A percentile compares a stretch with the other conserved stretches of the same genome.
Conservation (phyloP, 2,329 filamentous ascomycete species). For the Xylaria hypoxylon region DNA sequence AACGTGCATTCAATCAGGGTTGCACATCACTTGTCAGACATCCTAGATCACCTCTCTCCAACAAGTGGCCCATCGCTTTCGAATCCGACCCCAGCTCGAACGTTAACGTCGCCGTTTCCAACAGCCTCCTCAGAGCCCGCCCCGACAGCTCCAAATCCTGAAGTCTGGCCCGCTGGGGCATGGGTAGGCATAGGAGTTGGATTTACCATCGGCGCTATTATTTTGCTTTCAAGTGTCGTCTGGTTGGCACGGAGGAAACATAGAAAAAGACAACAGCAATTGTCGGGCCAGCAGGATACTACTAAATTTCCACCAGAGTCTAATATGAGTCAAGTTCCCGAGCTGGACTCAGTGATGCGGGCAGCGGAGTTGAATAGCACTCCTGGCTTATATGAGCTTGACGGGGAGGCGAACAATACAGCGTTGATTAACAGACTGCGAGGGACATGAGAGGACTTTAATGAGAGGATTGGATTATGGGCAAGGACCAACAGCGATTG, state of each 20-base stretch:
- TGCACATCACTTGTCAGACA: conserved; percentile 19
- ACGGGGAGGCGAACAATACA: background rate
- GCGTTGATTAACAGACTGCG: background rate
- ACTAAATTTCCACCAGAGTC: background rate
- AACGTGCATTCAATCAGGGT: conserved; percentile 22
- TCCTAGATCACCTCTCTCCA: background rate
- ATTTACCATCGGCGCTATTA: background rate
- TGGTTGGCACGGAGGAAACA: background rate
- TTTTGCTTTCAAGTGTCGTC: background rate
- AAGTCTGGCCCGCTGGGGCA: background rate
- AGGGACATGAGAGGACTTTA: background rate
- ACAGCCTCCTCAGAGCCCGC: background rate
- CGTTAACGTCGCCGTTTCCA: background rate
- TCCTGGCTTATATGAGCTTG: conserved; percentile 12
- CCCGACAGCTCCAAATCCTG: background rate
- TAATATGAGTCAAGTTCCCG: background rate
- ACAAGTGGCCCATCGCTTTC: background rate
- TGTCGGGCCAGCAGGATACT: background rate
- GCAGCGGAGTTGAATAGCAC: background rate
- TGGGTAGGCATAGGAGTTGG: conserved; percentile 17
- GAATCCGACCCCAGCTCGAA: background rate
- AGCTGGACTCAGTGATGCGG: background rate
- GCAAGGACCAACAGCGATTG: too few species aligned
- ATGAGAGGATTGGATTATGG: too few species aligned
- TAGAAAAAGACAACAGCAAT: conserved; percentile 1